phyloP scores from a whole-genome alignment of 192 early-diverging fungal species.

The Geosiphon pyriformis region DNA sequence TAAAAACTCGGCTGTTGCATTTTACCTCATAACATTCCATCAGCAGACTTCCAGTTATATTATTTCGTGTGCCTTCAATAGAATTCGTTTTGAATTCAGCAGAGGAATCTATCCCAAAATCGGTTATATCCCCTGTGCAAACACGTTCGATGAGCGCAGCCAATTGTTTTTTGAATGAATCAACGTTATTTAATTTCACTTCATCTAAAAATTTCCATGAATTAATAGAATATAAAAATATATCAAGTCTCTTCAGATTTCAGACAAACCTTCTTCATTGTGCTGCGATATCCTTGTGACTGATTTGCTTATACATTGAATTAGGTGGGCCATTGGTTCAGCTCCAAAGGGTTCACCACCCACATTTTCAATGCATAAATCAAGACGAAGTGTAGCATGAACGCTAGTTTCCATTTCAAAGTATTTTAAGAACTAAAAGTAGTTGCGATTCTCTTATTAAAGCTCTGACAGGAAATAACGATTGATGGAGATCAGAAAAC shows the following conservation, averaged over 20 bases:
- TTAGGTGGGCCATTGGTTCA: conserved; percentile 47
- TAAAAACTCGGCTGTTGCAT: no score
- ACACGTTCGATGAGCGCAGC: conserved; percentile 39
- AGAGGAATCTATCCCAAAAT: conserved; percentile 59
- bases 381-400: conserved; percentile 28
- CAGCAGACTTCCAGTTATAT: conserved; percentile 44
- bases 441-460: background rate
- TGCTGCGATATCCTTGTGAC: conserved; percentile 2
- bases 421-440: conserved; percentile 17
- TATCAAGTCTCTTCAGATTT: background rate
- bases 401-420: conserved; percentile 22
- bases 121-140: conserved; percentile 50
- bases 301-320: conserved; percentile 30
- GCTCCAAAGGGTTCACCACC: conserved; percentile 33
- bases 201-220: background rate
- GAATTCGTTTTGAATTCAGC: conserved; percentile 56
- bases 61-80: conserved; percentile 50
- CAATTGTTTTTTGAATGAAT: conserved; percentile 25
- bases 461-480: background rate
- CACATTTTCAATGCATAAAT: conserved; percentile 32
- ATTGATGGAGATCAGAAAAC: background rate
- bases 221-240: background rate
- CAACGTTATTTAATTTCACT: conserved; percentile 23
- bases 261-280: conserved; percentile 12
- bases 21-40: conserved; percentile 57